Base-by-base conservation (phyloP, 192 early-diverging fungal genomes). In the Backusella australiensis region DNA sequence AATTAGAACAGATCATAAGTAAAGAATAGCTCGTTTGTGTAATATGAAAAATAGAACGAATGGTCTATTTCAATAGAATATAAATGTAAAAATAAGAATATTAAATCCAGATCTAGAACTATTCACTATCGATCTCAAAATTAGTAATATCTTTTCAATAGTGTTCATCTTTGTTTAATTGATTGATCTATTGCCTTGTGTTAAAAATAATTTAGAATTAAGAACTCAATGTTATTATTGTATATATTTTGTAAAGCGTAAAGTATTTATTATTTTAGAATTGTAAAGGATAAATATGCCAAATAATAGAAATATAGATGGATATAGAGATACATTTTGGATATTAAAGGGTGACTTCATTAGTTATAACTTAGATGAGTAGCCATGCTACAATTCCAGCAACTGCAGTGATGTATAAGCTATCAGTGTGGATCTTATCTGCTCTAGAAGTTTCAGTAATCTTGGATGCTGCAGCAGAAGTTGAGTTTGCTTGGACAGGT, bases 331-430 rank as follows among this genome's bases (percentile, higher is more conserved):
- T 56, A 56, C 21, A 56, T 56, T 56, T 23, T 56, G 42, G 14
- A 44, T 56, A 26, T 23, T 23, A 56, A 53, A 23, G 53, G 53
- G 21, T 56, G 23, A 56, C 0, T 23, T 56, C 53, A 26, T 6
- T 52, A 4, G 49, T 52, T 19, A n/a, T 56, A 56, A 1, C n/a
- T 53, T 71, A 77, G 32, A 77, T 29, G 11, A 77, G 69, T 15
- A 53, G 34, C 19, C 39, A 77, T 21, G 67, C 75, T 29, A 69
- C 52, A 26, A 65, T 23, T 39, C 75, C 75, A 32, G 34, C 67
- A 38, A 46, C 67, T 38, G 41, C 4, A 21, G 46, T 23, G 19
- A 49, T 3, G 71, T 49, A 38, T n/a, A 53, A n/a, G n/a, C 53
- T 17, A 46, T 23, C 36, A 21, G 21, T 11, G 8, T 36, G 67